Evolutionary conservation across 495 filamentous ascomycete genomes (phyloP).

Genomic region (Daldinia decipiens): DNA sequence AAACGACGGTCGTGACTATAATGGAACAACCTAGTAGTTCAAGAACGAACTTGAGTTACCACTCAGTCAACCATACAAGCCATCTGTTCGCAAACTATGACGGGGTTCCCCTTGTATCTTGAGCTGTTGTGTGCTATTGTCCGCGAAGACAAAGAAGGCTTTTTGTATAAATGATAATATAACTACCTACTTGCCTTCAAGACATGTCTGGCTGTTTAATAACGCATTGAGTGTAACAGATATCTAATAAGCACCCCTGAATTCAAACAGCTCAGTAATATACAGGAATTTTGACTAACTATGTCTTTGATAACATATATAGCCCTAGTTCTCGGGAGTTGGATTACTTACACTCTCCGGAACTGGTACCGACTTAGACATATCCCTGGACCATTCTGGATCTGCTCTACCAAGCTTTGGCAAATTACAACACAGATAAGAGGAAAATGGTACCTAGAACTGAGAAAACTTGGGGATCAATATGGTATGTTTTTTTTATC

Average conservation of each 20-base stretch:
- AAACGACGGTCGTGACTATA: conserved; percentile 13
- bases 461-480: conserved; percentile 25
- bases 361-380: conserved; percentile 30
- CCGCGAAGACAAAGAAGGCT: not conserved
- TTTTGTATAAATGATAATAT: not conserved
- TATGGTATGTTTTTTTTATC: conserved; percentile 19
- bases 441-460: conserved; percentile 30
- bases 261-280: not conserved
- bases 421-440: conserved; percentile 26
- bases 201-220: conserved; percentile 8
- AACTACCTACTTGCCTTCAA: conserved; percentile 4
- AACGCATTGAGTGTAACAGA: not conserved
- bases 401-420: conserved; percentile 31
- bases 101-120: conserved; percentile 2
- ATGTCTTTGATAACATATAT: conserved; percentile 6
- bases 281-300: not conserved
- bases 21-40: not conserved
- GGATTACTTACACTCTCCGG: not conserved
- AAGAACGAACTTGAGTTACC: conserved; percentile 5
- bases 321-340: not conserved
- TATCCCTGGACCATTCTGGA: conserved; percentile 36
- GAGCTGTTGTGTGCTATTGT: not conserved
- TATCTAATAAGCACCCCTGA: not conserved
- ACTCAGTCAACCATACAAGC: not conserved
- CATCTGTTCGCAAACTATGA: not conserved